Evolutionary conservation across 805 yeast genomes (phyloP), one percentile per base, ranked within the genome.

Genomic region (Candida michaelii): DNA sequence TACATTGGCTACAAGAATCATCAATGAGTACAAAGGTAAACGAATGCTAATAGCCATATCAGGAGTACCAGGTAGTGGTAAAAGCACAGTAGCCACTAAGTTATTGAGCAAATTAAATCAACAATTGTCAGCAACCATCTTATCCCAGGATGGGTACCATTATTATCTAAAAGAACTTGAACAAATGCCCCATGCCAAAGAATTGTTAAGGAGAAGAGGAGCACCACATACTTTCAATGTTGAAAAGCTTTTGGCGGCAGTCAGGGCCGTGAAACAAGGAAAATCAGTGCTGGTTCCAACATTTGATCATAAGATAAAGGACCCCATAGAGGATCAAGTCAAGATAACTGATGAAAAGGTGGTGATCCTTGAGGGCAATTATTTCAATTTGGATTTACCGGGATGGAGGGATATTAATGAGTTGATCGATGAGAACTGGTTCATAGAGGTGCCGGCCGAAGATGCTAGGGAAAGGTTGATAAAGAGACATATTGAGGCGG

Each of bases 1-100:
- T 6, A 5, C 13, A 10, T 36, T 46, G 30, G 49, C 35, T 1
- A 27, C 27, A n/a, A 14, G 44, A 19, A 23, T 42, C 1, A 15
- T 42, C 3, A 29, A 36, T 8, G 14, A 31, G 5, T 36, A 21
- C 13, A 27, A 32, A 1, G 41, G 43, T 11, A 27, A 31, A 6
- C 64, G 90, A 49, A 56, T 80, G 2, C 44, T 83, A 12, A 66
- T 89, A 8, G 63, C 84, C 0, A 53, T 89, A n/a, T 81, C 82
- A 2, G 96, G 96, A 1, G 73, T 82, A 0, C 96, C 96, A 2
- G 96, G 96, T 4, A 80, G 90, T 0, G 96, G 96, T 0, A 89
- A 89, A 58, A 76, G 89, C 4, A 85, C 95, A 0, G 54, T 82
- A 18, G 80, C 90, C 1, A 55, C 56, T 27, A 43, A 59, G 3